These are phyloP conservation scores for Pseudogymnoascus sp. DNA, from an alignment of 2,329 filamentous ascomycete species.

Conservation along the genomic window DNA sequence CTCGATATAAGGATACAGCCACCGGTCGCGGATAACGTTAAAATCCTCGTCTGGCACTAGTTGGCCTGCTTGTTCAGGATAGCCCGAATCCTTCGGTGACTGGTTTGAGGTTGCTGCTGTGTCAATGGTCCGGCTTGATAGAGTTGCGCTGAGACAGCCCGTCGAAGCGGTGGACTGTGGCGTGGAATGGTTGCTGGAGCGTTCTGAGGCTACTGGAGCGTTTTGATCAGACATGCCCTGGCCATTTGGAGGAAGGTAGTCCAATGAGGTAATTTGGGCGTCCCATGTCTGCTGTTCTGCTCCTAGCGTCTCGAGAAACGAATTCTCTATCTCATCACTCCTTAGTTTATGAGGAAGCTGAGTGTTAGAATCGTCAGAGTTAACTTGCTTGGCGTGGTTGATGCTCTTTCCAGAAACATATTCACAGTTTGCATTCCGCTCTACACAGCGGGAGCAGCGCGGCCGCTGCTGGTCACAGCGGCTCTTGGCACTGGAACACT, in stretches of 20 bases:
- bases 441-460: slow-evolving; percentile 21
- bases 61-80: neutral
- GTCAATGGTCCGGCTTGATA: neutral
- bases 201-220: neutral
- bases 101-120: slow-evolving; percentile 7
- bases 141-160: neutral
- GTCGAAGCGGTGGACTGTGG: neutral
- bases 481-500: slow-evolving; percentile 23
- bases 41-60: neutral
- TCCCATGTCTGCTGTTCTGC: neutral
- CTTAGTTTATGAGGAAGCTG: neutral
- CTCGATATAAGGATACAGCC: neutral
- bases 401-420: slow-evolving; percentile 15
- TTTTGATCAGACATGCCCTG: neutral
- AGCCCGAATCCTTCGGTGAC: neutral
- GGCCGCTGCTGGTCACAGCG: slow-evolving; percentile 23
- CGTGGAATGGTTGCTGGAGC: slow-evolving; percentile 1
- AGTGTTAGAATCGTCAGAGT: neutral
- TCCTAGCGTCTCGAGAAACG: neutral
- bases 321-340: neutral
- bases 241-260: neutral
- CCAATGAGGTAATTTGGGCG: neutral
- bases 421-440: slow-evolving; percentile 16
- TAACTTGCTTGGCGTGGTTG: neutral
- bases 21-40: neutral